Base-by-base conservation (phyloP, 306 rosid genomes). In the Quercus agrifolia region DNA sequence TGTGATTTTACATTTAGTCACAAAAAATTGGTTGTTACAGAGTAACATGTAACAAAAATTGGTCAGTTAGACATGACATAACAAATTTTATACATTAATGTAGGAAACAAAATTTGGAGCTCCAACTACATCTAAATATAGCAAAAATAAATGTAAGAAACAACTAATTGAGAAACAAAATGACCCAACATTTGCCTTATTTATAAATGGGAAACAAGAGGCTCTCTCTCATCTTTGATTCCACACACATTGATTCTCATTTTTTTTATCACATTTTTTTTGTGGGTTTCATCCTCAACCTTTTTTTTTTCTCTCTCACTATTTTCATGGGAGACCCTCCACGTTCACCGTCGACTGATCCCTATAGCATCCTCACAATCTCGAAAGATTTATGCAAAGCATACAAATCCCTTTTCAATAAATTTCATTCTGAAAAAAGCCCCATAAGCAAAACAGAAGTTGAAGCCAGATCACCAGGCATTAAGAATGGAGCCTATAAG, bases 301-400 rank as follows among this genome's bases (percentile, higher is more conserved):
- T 51, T n/a, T 4, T 62, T 35, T 18, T 4, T 23, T 55, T 74
- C 33, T 5, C 21, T 76, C 19, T 30, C 52, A 78, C 80, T 33
- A 8, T 74, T 67, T 20, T 74, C 84, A 92, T 87, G 97, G 93
- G 86, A 70, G 90, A 89, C 66, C 82, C 20, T 56, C 73, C 85
- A 59, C 94, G 84, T 25, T 88, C 87, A 23, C 83, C 81, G 13
- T 44, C 88, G 31, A 55, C 87, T 8, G 97, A 91, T 84, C 74
- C 89, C 70, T 80, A 85, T 77, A 54, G 67, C 59, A 49, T 92
- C 81, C 85, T 90, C 31, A 86, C 90, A 67, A 82, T 91, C 25
- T 77, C 91, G 41, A 90, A 89, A 85, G 91, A 89, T 11, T 75
- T 93, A 11, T 70, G 90, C 89, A 92, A 85, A 79, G 94, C 74